These are phyloP conservation scores for Yamadazyma atlantica DNA, from an alignment of 1,139 yeast genomes.

Conservation along the genomic window DNA sequence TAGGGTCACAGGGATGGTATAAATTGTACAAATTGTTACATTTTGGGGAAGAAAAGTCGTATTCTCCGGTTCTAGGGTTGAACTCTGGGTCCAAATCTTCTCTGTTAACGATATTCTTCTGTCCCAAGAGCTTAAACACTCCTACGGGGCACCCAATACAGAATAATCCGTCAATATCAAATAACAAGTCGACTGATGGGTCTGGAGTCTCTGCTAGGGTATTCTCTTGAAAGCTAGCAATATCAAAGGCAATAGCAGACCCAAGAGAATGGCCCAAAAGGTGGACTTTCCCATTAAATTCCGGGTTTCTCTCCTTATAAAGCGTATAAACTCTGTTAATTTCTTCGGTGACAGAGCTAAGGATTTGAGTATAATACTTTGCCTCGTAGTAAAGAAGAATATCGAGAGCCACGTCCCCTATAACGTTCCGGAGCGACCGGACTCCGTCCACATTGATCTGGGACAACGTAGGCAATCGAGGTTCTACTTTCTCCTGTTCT, in stretches of 20 bases:
- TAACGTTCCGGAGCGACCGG: constrained; percentile 67
- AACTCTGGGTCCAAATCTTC: constrained; percentile 19
- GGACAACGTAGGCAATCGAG: constrained; percentile 59
- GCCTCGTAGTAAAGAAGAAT: constrained; percentile 84
- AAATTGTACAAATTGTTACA: constrained; percentile 68
- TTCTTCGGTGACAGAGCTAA: constrained; percentile 64
- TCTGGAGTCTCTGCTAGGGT: constrained; percentile 20
- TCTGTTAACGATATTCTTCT: constrained; percentile 51
- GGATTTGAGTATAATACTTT: constrained; percentile 59
- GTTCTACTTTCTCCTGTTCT: constrained; percentile 27
- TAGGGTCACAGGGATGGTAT: constrained; percentile 88
- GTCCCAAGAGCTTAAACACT: constrained; percentile 70
- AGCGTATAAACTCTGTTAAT: constrained; percentile 66
- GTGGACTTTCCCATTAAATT: constrained; percentile 76
- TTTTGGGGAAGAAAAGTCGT: constrained; percentile 40
- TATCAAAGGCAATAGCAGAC: constrained; percentile 79
- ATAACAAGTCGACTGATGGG: constrained; percentile 47
- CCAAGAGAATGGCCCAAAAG: constrained; percentile 92
- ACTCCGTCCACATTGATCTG: constrained; percentile 84
- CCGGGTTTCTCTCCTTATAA: constrained; percentile 66
- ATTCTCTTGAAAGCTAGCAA: constrained; percentile 60
- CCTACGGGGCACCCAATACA: constrained; percentile 91
- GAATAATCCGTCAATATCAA: constrained; percentile 73
- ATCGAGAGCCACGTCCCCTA: constrained; percentile 87
- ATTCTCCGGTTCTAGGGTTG: constrained; percentile 16